These are phyloP conservation scores for Diaporthe caulivora DNA, from an alignment of 2,329 filamentous ascomycete genomes.

Conservation along the genomic window DNA sequence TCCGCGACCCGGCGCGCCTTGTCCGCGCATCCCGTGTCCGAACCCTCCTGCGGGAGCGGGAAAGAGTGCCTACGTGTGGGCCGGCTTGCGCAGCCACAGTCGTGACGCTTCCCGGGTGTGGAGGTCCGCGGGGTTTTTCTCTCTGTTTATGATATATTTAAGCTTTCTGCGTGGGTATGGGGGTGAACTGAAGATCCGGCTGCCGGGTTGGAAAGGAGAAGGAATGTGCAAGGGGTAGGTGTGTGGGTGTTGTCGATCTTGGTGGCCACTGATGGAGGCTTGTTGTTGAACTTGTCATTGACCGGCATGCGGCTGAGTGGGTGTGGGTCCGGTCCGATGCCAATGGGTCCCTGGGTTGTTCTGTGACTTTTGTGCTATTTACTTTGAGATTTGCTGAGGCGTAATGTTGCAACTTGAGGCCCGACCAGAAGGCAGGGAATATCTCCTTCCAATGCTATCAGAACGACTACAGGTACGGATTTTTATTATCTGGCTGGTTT, in stretches of 20 bases:
- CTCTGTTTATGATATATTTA: neutral
- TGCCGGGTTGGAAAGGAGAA: neutral
- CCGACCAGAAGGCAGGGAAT: too few relatives aligned
- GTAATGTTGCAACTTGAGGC: too few relatives aligned
- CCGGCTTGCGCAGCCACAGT: neutral
- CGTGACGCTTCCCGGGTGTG: neutral
- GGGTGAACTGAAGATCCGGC: neutral
- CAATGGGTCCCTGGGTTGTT: neutral
- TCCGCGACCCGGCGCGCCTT: neutral
- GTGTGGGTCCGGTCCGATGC: constrained; percentile 4
- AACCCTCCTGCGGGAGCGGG: neutral
- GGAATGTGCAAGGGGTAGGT: neutral
- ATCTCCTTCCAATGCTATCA: too few relatives aligned
- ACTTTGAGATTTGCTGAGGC: too few relatives aligned
- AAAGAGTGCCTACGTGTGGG: neutral
- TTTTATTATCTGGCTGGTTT: too few relatives aligned
- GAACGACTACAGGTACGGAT: too few relatives aligned
- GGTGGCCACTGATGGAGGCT: neutral
- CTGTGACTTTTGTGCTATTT: too few relatives aligned
- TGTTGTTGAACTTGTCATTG: neutral
- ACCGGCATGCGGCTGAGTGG: neutral
- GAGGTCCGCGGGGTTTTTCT: neutral
- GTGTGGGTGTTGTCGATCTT: neutral
- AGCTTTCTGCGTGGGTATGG: neutral
- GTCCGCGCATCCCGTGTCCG: constrained; percentile 2